phyloP scores from a whole-genome alignment of 257 asterid genomes.

The Solanum chiquidenum region DNA sequence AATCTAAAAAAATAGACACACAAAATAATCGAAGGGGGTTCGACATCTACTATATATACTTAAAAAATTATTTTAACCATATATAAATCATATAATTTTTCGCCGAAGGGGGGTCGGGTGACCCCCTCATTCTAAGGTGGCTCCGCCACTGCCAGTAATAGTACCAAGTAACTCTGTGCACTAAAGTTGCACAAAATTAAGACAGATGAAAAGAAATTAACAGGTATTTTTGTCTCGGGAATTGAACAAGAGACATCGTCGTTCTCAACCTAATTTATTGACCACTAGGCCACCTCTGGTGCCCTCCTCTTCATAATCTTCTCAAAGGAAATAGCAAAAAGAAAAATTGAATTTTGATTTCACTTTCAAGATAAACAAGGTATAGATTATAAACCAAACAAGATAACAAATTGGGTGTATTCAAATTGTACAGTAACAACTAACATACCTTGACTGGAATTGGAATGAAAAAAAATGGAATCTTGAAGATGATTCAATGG shows the following conservation, averaged over 20 bases:
- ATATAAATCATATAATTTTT: no score
- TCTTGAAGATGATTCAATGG: neutral
- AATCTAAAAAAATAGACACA: no score
- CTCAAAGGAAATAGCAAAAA: neutral
- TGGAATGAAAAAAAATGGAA: neutral
- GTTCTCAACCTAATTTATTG: neutral
- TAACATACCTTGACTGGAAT: neutral
- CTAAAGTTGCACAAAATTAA: neutral
- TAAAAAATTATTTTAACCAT: no score
- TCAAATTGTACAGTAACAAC: neutral
- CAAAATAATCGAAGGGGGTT: no score
- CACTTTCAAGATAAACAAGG: neutral
- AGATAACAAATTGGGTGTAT: neutral
- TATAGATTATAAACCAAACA: no score
- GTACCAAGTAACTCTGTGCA: no score
- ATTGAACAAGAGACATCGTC: neutral
- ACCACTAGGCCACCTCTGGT: neutral
- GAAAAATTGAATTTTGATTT: neutral
- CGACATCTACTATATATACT: no score
- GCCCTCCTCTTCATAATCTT: neutral
- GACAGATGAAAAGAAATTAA: neutral
- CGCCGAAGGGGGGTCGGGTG: no score
- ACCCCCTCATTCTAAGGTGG: no score
- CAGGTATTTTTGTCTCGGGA: no score
- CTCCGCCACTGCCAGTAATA: no score